These are phyloP conservation scores for Inonotus obliquus DNA, from an alignment of 1,284 basidiomycete species.

Conservation along the genomic window DNA sequence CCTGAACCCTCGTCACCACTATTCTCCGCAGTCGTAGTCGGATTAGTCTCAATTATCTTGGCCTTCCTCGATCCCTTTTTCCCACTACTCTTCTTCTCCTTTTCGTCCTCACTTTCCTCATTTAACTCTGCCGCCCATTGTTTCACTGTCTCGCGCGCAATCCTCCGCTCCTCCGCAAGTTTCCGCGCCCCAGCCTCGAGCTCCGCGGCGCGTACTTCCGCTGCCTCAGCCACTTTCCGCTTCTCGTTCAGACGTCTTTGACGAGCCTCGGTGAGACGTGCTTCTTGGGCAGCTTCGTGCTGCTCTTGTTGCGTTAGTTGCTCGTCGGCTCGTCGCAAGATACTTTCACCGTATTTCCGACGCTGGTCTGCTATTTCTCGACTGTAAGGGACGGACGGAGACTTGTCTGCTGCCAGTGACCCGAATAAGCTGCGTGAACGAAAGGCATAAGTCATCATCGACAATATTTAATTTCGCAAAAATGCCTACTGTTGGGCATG, in stretches of 20 bases:
- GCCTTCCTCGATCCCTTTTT: conserved; percentile 30
- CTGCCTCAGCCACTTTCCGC: conserved; percentile 45
- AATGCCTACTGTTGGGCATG: conserved; percentile 75
- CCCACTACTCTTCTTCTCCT: conserved; percentile 53
- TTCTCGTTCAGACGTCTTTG: conserved; percentile 63
- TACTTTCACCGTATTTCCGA: conserved; percentile 80
- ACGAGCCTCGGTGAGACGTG: conserved; percentile 70
- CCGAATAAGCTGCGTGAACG: conserved; percentile 63
- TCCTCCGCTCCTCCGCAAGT: conserved; percentile 67
- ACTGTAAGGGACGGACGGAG: conserved; percentile 74
- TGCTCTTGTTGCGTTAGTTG: conserved; percentile 70
- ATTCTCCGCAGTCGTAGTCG: conserved; percentile 29
- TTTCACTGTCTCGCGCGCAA: conserved; percentile 74
- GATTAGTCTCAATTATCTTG: conserved; percentile 40
- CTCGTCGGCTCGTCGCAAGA: conserved; percentile 76
- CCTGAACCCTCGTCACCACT: conserved; percentile 31
- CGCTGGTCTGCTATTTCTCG: conserved; percentile 85
- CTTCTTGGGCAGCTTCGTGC: conserved; percentile 70
- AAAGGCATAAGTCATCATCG: not conserved
- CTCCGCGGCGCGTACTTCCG: conserved; percentile 56
- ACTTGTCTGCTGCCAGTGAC: conserved; percentile 70
- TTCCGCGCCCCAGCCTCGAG: conserved; percentile 59
- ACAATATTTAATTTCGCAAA: not conserved
- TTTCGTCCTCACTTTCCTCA: conserved; percentile 73
- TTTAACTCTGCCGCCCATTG: conserved; percentile 67